Base-by-base conservation (phyloP, 768 basidiomycete species). In the Zangia roseola region DNA sequence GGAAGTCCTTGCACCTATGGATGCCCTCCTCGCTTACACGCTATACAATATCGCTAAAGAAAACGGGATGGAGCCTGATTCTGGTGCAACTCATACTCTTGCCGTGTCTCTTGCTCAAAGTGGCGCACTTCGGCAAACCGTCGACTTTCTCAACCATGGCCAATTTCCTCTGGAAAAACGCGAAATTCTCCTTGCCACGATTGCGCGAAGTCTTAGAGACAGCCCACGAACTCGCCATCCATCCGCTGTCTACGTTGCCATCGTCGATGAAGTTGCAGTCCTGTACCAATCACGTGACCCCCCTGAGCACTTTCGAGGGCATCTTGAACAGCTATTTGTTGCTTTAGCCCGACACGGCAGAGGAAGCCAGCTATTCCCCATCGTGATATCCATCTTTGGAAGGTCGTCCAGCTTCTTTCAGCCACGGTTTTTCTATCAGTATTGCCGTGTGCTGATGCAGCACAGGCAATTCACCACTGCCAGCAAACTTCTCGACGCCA, bases 251-350 rank as follows among this genome's bases (percentile, higher is more conserved):
- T 69, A 70, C n/a, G 49, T 57, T 20, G 52, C 61, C 5, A 42
- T 83, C 21, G 68, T 62, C 10, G 50, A 71, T n/a, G 59, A 59
- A 6, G 58, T 82, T 31, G 52, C 50, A 37, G 58, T 56, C 2
- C 48, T 78, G 28, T 82, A 77, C 48, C 37, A 52, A 9, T 58
- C 58, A 4, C 62, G 56, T 4, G 54, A 55, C 16, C 76, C 76
- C 0, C 60, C 69, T 0, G 54, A 62, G 51, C 76, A 76, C 45
- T 73, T 75, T 54, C 75, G 74, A 41, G 57, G 62, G 26, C 53
- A 61, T n/a, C 59, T 83, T 28, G 73, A 78, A 10, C 76, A 72
- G 43, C 69, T 79, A 23, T 63, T 82, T 41, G 41, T 47, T 59
- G 59, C 24, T 60, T 74, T 46, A 57, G 78, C 65, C 61, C 75